Percentiles rank a stretch among this genome's conserved stretches.
These are phyloP conservation scores for Bacidia gigantensis DNA, from an alignment of 495 filamentous ascomycete species.

Conservation along the genomic window DNA sequence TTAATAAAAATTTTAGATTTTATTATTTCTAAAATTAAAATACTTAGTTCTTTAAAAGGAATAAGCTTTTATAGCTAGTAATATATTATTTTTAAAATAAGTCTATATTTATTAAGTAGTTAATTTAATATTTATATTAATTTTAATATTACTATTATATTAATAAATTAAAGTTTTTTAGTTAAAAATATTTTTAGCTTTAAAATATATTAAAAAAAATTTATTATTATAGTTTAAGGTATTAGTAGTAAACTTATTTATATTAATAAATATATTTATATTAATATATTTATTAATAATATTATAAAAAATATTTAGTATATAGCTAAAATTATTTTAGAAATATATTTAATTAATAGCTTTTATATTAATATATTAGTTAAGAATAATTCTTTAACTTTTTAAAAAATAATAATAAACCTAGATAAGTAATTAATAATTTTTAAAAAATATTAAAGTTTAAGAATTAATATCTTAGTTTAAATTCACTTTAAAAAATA, in stretches of 20 bases:
- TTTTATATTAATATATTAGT: not conserved
- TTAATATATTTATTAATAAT: not conserved
- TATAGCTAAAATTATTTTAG: not conserved
- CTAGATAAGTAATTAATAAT: not conserved
- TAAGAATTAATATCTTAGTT: no score
- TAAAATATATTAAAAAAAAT: conserved; percentile 5
- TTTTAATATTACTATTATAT: conserved; percentile 9
- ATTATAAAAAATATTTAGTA: not conserved
- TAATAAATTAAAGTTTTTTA: not conserved
- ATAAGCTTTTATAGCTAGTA: conserved; percentile 10
- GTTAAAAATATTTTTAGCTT: not conserved
- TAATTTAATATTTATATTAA: conserved; percentile 8
- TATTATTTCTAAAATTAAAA: no score
- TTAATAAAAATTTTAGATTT: no score
- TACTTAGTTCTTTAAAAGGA: no score
- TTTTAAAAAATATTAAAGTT: no score
- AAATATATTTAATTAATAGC: not conserved
- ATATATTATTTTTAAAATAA: conserved; percentile 7
- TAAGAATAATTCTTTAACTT: not conserved
- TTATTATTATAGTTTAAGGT: not conserved
- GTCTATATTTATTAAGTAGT: conserved; percentile 8
- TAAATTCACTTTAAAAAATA: no score
- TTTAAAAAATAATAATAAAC: not conserved
- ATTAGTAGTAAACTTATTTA: not conserved
- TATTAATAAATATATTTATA: conserved; percentile 1